These are phyloP conservation scores for Penicillium verrucosum DNA, from an alignment of 2,329 filamentous ascomycete species.

Conservation along the genomic window DNA sequence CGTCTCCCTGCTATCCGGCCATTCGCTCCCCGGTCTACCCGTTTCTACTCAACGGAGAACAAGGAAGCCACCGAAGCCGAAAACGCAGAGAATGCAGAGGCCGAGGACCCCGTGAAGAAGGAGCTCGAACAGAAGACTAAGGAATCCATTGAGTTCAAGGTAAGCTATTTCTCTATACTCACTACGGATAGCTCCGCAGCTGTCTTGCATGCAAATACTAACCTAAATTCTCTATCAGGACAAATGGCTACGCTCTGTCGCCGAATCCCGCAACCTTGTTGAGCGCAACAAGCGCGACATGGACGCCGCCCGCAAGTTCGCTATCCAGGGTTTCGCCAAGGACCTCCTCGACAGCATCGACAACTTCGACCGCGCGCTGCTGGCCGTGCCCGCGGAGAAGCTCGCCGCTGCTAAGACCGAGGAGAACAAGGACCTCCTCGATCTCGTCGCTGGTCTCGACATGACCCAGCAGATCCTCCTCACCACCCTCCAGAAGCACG, in stretches of 20 bases:
- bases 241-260: slow-evolving; percentile 87
- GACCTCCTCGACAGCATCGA: slow-evolving; percentile 94
- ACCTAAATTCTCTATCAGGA: slow-evolving; percentile 57
- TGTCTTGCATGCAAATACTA: neutral
- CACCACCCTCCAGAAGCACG: slow-evolving; percentile 87
- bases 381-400: slow-evolving; percentile 72
- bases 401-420: slow-evolving; percentile 56
- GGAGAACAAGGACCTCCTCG: slow-evolving; percentile 67
- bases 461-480: slow-evolving; percentile 93
- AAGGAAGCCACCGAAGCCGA: slow-evolving; percentile 45
- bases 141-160: slow-evolving; percentile 81
- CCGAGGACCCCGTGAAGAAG: slow-evolving; percentile 55
- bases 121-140: slow-evolving; percentile 70
- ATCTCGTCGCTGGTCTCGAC: slow-evolving; percentile 82
- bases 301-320: slow-evolving; percentile 82
- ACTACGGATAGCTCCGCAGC: neutral
- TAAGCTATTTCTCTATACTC: slow-evolving; percentile 40
- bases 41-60: slow-evolving; percentile 46
- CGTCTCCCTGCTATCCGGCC: slow-evolving; percentile 29
- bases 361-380: slow-evolving; percentile 91
- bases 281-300: slow-evolving; percentile 90
- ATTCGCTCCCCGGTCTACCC: slow-evolving; percentile 34
- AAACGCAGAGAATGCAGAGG: slow-evolving; percentile 42
- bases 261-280: slow-evolving; percentile 97
- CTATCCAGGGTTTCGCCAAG: slow-evolving; percentile 89